Base-by-base conservation (phyloP, 257 asterid genomes). In the Gynochthodes officinalis region DNA sequence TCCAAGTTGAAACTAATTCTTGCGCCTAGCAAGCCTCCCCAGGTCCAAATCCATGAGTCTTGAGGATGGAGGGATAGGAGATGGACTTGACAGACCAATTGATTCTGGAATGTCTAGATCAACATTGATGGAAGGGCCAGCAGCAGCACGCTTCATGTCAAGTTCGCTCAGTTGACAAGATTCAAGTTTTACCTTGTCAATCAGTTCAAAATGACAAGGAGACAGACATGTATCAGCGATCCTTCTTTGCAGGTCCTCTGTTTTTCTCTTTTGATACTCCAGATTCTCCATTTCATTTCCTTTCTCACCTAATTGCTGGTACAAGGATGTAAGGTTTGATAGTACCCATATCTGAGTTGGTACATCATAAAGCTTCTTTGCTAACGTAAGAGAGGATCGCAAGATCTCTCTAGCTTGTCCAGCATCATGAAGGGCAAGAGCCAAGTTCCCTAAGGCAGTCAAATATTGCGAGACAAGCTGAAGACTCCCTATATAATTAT, bases 41-140 rank as follows among this genome's bases (percentile, higher is more conserved):
- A 94, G 85, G 83, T 89, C 95, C 78, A 80, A 68, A 81, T 94
- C 95, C 92, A 84, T 89, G 13, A 94, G 90, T 82, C 98, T 86
- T 1, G 90, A 81, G 59, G 95, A 85, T 1, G 96, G 75, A 58
- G 73, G 80, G 72, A 64, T 78, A 37, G 84, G 82, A 66, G 81
- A 78, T 1, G 91, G 84, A 40, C 87, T 59, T 14, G 70, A 77
- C 58, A 94, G 79, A n/a, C 98, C 98, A 67, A 94, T 57, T 18
- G 98, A 94, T 84, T 94, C 98, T 2, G 98, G 98, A 75, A 94
- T 94, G 84, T 94, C 98, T n/a, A 94, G 96, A 72, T 86, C 85
- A 23, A 84, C 85, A n/a, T 61, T 82, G 76, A 75, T 81, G 46
- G 96, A 85, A 70, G 96, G 91, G 67, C 91, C 95, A 3, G 83